Conservation (phyloP, 2,329 filamentous ascomycete species). For the Botrytis tulipae region DNA sequence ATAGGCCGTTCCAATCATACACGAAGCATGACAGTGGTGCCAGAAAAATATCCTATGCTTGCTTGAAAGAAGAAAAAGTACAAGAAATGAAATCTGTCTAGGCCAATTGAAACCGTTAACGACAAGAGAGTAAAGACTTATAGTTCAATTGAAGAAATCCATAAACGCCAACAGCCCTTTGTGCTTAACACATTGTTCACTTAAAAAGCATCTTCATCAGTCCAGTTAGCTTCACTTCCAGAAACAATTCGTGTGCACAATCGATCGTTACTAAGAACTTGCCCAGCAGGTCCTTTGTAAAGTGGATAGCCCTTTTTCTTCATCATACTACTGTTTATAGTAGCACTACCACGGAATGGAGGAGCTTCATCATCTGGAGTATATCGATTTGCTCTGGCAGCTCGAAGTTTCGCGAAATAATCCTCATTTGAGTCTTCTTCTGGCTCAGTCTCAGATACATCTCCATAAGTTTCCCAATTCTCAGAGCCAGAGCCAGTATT, state of each 20-base stretch:
- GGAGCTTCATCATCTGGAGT: conserved; percentile 45
- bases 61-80: conserved; percentile 10
- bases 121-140: not conserved
- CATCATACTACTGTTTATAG: conserved; percentile 41
- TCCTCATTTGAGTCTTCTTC: conserved; percentile 77
- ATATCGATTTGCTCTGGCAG: conserved; percentile 64
- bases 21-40: conserved; percentile 6
- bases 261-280: conserved; percentile 50
- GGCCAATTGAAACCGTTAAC: not conserved
- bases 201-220: conserved; percentile 60
- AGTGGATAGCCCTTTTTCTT: conserved; percentile 58
- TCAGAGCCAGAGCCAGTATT: conserved; percentile 79
- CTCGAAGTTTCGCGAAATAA: conserved; percentile 79
- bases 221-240: conserved; percentile 61
- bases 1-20: conserved; percentile 17
- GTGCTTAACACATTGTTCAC: not conserved
- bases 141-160: not conserved
- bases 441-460: conserved; percentile 74
- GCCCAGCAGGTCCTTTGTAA: conserved; percentile 46
- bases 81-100: conserved; percentile 14
- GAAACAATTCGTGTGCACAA: conserved; percentile 63
- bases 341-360: conserved; percentile 26
- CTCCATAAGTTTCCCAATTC: conserved; percentile 97
- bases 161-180: conserved; percentile 6
- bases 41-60: conserved; percentile 19